Conservation (phyloP, 2,329 filamentous ascomycete species). For the Hymenoscyphus repandus region DNA sequence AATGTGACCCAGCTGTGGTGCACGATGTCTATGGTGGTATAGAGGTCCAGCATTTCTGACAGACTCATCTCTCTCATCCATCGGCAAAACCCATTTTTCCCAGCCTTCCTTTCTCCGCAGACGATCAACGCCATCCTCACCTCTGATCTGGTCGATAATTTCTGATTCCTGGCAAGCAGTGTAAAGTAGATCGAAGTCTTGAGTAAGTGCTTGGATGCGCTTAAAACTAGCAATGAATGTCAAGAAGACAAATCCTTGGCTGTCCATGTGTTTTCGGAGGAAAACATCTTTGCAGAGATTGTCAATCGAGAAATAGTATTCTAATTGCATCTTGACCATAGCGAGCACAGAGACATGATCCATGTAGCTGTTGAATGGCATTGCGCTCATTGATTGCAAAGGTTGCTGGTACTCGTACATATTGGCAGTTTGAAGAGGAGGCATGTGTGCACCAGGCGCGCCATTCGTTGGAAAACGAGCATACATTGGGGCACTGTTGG, state of each 20-base stretch:
- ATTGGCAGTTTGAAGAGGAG: constrained; percentile 42
- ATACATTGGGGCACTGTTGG: constrained; percentile 45
- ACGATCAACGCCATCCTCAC: constrained; percentile 73
- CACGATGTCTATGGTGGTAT: constrained; percentile 28
- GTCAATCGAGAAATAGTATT: constrained; percentile 96
- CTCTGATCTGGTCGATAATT: constrained; percentile 67
- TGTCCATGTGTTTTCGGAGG: constrained; percentile 88
- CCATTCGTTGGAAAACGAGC: constrained; percentile 35
- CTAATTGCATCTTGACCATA: constrained; percentile 50
- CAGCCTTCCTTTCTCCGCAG: constrained; percentile 71
- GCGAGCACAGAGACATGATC: constrained; percentile 45
- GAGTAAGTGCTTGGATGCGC: constrained; percentile 68
- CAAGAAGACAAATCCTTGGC: constrained; percentile 83
- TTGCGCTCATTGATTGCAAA: constrained; percentile 51
- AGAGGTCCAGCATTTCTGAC: constrained; percentile 70
- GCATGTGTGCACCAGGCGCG: constrained; percentile 32
- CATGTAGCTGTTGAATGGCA: constrained; percentile 52
- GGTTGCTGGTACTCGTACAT: constrained; percentile 52
- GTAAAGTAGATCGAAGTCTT: constrained; percentile 68
- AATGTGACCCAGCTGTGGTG: constrained; percentile 24
- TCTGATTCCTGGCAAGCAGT: constrained; percentile 68
- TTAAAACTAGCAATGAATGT: constrained; percentile 80
- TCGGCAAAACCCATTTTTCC: constrained; percentile 71
- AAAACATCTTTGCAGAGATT: constrained; percentile 93
- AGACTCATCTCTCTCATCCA: constrained; percentile 64